Conservation (phyloP, 805 yeast species). For the Saturnispora dispora region DNA sequence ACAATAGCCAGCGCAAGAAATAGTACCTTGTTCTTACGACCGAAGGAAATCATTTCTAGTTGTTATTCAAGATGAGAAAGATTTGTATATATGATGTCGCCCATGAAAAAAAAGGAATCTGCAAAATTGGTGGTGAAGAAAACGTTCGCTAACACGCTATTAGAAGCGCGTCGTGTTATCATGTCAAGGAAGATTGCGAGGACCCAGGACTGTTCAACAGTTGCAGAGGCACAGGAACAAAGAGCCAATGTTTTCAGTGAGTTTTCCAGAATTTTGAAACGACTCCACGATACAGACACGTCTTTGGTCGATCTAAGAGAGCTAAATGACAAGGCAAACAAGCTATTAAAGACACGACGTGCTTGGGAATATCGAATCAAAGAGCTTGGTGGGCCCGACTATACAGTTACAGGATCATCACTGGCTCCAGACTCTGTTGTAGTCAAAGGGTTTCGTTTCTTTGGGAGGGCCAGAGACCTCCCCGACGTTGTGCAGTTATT, state of each 20-base stretch:
- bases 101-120: neutral
- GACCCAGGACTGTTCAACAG: conserved; percentile 27
- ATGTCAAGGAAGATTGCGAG: conserved; percentile 15
- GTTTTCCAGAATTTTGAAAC: conserved; percentile 48
- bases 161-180: neutral
- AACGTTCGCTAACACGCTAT: neutral
- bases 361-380: conserved; percentile 75
- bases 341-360: conserved; percentile 52
- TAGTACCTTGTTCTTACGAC: conserved; percentile 11
- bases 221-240: conserved; percentile 67
- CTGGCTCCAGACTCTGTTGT: conserved; percentile 3
- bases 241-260: conserved; percentile 53
- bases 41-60: conserved; percentile 8
- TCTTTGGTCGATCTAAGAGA: conserved; percentile 61
- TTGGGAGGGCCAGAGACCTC: conserved; percentile 75
- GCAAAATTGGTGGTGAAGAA: neutral
- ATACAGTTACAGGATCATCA: conserved; percentile 15
- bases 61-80: neutral
- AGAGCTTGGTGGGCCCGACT: conserved; percentile 68
- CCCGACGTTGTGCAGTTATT: conserved; percentile 56
- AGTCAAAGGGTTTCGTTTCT: conserved; percentile 57
- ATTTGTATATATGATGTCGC: neutral
- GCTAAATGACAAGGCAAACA: conserved; percentile 65
- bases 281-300: conserved; percentile 51
- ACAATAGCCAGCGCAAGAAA: conserved; percentile 10